Conservation (phyloP, 2,329 filamentous ascomycete species). For the Penicillium oxalicum region DNA sequence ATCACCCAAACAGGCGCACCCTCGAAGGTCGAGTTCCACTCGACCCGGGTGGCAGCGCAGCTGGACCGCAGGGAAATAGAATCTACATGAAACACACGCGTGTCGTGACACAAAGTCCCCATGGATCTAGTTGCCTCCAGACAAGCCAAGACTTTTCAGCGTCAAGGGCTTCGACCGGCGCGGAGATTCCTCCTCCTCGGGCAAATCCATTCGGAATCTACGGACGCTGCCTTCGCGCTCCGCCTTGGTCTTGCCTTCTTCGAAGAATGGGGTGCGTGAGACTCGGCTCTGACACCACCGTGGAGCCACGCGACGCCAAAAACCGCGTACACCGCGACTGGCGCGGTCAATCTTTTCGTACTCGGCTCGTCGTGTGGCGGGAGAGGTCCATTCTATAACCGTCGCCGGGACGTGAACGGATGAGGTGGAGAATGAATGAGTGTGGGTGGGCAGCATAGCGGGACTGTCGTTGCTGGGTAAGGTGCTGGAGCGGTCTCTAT, state of each 20-base stretch:
- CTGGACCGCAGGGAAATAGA: too few relatives aligned
- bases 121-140: too few relatives aligned
- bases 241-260: conserved; percentile 34
- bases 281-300: conserved; percentile 34
- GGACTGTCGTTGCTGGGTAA: conserved; percentile 7
- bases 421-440: conserved; percentile 19
- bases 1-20: too few relatives aligned
- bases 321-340: conserved; percentile 37
- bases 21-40: too few relatives aligned
- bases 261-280: conserved; percentile 37
- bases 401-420: conserved; percentile 29
- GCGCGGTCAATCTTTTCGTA: conserved; percentile 51
- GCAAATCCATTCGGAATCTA: conserved; percentile 42
- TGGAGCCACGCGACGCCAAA: conserved; percentile 39
- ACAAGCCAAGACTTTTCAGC: background rate
- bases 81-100: too few relatives aligned
- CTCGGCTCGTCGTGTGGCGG: conserved; percentile 39
- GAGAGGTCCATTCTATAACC: conserved; percentile 44
- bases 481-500: conserved; percentile 15
- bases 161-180: background rate
- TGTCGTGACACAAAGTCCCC: too few relatives aligned
- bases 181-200: conserved; percentile 21
- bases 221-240: conserved; percentile 42
- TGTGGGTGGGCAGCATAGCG: conserved; percentile 6
- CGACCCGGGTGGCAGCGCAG: too few relatives aligned